Percentiles rank a stretch among this genome's conserved stretches.
Conservation (phyloP, 805 yeast species). For the Priceomyces haplophilus region DNA sequence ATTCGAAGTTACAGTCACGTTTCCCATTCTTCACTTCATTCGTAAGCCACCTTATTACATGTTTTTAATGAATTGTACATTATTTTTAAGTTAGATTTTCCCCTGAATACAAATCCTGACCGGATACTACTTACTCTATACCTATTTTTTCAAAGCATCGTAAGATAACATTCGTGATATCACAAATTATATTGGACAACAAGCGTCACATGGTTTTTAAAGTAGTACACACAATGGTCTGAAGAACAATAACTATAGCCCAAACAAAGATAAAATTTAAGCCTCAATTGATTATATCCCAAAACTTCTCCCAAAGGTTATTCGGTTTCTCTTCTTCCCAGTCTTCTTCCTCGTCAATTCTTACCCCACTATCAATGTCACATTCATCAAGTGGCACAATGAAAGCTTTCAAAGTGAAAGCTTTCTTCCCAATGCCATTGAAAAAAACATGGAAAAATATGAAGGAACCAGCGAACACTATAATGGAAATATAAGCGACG, state of each 20-base stretch:
- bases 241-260: too few relatives aligned
- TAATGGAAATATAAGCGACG: conserved; percentile 67
- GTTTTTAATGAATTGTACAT: neutral
- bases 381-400: conserved; percentile 53
- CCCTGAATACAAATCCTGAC: too few relatives aligned
- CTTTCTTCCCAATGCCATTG: conserved; percentile 34
- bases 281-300: conserved; percentile 27
- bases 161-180: too few relatives aligned
- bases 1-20: neutral
- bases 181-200: too few relatives aligned
- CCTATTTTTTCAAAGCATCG: too few relatives aligned
- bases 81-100: neutral
- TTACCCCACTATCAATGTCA: conserved; percentile 67
- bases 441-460: conserved; percentile 51
- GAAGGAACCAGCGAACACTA: conserved; percentile 57
- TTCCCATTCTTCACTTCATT: neutral
- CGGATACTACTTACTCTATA: too few relatives aligned
- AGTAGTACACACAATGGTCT: too few relatives aligned
- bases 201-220: too few relatives aligned
- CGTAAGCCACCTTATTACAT: neutral
- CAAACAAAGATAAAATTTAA: too few relatives aligned
- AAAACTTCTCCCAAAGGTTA: conserved; percentile 53
- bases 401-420: conserved; percentile 36
- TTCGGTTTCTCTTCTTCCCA: conserved; percentile 51
- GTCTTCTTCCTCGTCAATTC: conserved; percentile 61